phyloP scores from a whole-genome alignment of 352 stramenopile genomes.

The Globisporangium cederbergense region DNA sequence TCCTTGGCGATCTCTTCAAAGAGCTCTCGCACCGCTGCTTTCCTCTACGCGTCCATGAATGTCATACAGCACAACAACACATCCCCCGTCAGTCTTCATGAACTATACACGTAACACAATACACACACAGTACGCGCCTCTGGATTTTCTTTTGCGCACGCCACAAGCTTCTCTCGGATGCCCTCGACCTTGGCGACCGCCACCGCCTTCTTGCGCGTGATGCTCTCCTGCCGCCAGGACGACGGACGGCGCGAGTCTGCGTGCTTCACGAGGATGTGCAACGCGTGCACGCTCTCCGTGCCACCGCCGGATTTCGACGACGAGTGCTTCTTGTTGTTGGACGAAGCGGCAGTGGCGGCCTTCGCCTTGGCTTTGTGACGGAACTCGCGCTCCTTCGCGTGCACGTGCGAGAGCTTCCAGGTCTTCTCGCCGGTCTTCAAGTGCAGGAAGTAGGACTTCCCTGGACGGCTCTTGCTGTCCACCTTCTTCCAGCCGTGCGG shows the following conservation, averaged over 20 bases:
- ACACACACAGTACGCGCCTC: conserved; percentile 34
- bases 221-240: conserved; percentile 85
- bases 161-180: conserved; percentile 80
- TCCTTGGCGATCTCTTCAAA: conserved; percentile 87
- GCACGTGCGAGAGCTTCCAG: conserved; percentile 83
- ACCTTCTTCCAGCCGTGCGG: conserved; percentile 84
- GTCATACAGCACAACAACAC: neutral
- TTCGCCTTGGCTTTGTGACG: conserved; percentile 43
- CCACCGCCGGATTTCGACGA: neutral
- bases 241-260: conserved; percentile 71
- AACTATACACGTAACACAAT: conserved; percentile 9
- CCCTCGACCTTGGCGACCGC: conserved; percentile 71
- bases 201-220: conserved; percentile 86
- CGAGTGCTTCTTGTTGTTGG: conserved; percentile 12
- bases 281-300: conserved; percentile 54
- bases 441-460: conserved; percentile 84
- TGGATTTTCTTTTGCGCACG: conserved; percentile 58
- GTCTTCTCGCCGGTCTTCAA: conserved; percentile 84
- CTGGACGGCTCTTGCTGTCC: conserved; percentile 84
- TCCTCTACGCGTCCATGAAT: neutral
- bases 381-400: conserved; percentile 77
- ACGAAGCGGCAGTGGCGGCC: conserved; percentile 3
- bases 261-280: conserved; percentile 90
- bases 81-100: neutral
- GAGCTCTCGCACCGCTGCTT: conserved; percentile 54